These are phyloP conservation scores for Mucor racemosus DNA, from an alignment of 371 early-diverging fungal species.

Conservation along the genomic window DNA sequence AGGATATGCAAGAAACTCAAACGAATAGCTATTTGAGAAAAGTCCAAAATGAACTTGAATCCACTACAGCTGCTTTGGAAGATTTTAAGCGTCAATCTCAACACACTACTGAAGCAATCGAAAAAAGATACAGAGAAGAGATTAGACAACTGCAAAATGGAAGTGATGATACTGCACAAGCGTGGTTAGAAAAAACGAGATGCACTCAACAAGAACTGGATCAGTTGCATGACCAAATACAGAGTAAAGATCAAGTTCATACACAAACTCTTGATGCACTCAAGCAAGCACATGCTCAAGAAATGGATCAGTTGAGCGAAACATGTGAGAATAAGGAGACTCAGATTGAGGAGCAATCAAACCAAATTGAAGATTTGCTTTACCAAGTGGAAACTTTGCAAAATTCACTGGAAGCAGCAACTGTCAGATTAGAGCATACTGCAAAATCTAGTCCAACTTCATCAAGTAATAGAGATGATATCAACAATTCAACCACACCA, in stretches of 20 bases:
- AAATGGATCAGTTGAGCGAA: constrained; percentile 15
- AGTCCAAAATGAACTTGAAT: constrained; percentile 34
- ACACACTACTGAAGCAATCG: constrained; percentile 32
- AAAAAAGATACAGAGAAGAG: constrained; percentile 45
- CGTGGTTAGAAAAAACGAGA: constrained; percentile 49
- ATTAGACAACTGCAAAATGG: constrained; percentile 45
- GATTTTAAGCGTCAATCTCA: constrained; percentile 32
- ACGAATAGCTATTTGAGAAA: constrained; percentile 35
- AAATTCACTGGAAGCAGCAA: constrained; percentile 45
- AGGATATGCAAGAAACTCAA: constrained; percentile 25
- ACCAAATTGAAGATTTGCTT: constrained; percentile 34
- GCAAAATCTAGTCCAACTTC: constrained; percentile 24
- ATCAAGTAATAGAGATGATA: constrained; percentile 18
- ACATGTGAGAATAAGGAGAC: constrained; percentile 20
- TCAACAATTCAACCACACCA: neutral
- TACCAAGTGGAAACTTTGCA: constrained; percentile 43
- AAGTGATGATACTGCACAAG: constrained; percentile 46
- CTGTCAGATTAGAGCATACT: constrained; percentile 39
- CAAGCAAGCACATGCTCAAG: constrained; percentile 12
- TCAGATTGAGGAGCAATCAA: constrained; percentile 29
- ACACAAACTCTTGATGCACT: constrained; percentile 15
- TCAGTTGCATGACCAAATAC: constrained; percentile 28
- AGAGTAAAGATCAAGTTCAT: constrained; percentile 22
- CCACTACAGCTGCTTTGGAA: constrained; percentile 27
- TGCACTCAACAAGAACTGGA: constrained; percentile 42